Evolutionary conservation across 257 asterid species (phyloP), one percentile per base, ranked within the genome.

Genomic region (Salvia hispanica): DNA sequence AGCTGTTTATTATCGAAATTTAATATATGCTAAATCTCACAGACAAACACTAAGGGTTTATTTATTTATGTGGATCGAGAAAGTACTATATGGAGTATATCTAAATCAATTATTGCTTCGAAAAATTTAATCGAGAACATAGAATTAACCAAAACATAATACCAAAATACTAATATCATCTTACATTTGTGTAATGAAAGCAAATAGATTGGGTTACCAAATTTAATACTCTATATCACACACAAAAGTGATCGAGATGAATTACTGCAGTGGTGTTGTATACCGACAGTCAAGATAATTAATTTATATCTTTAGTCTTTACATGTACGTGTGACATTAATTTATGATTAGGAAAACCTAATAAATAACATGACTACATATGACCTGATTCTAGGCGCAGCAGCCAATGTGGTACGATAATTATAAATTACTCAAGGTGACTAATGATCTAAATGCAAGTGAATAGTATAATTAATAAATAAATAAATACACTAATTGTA

Each of bases 321-420:
- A 39, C 10, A 39, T 39, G 43, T 39, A 39, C 7, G 44, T 57
- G 33, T 34, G 63, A 34, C 25, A 51, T 52, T 45, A 36, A 52
- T 52, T 31, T 37, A 10, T 1, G 15, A 28, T 47, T 25, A 31
- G 48, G 48, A 55, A n/a, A 58, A 60, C 67, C 74, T 43, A 65
- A 57, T 18, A 18, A 25, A 25, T 64, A 66, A 34, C 45, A 9
- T 52, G 58, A 15, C 65, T 36, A 42, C 51, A 45, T 57, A 68
- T 40, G 58, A 64, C 37, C 58, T 69, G 57, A 72, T 48, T 63
- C 55, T 53, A 61, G 62, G 57, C 80, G 25, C 75, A 28, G 42
- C 58, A 63, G 62, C 67, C 74, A 73, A 76, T 64, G 50, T 52
- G 51, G 75, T 78, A 67, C 81, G 48, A 67, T 69, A 64, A 71